These are phyloP conservation scores for Plantago lanceolata DNA, from an alignment of 305 asterid species.

Conservation along the genomic window DNA sequence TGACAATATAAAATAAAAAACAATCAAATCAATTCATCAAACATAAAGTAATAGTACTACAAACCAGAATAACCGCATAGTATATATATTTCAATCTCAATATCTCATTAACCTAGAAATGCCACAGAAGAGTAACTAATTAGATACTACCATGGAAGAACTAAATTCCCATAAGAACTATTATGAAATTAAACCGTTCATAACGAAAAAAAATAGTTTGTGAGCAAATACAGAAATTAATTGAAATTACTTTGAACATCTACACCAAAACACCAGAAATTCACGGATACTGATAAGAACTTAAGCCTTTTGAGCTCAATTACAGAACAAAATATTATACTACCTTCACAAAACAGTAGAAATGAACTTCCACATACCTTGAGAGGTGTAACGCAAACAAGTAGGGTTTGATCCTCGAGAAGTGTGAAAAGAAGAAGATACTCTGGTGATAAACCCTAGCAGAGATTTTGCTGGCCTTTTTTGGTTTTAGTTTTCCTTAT, in stretches of 20 bases:
- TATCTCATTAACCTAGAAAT: background rate
- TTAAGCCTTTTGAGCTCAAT: background rate
- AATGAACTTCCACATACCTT: background rate
- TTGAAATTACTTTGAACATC: background rate
- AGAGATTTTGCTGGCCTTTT: background rate
- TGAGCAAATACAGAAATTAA: background rate
- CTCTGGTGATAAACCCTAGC: slow-evolving; percentile 30
- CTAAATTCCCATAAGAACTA: slow-evolving; percentile 7
- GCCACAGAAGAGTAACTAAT: background rate
- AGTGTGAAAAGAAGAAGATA: background rate
- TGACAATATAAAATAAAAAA: background rate
- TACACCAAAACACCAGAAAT: background rate
- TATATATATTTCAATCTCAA: background rate
- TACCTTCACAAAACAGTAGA: slow-evolving; percentile 1
- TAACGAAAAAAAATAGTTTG: background rate
- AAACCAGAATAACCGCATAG: background rate
- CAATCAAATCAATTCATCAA: background rate
- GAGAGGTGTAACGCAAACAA: background rate
- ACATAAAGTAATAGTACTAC: background rate
- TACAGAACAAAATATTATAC: background rate
- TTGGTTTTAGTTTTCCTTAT: background rate
- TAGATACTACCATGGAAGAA: slow-evolving; percentile 6
- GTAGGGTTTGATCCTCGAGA: slow-evolving; percentile 21
- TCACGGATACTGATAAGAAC: background rate
- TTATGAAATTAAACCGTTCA: background rate